Evolutionary conservation across 495 filamentous ascomycete genomes (phyloP), one percentile per base, ranked within the genome.

Genomic region (Aspergillus asperescens): DNA sequence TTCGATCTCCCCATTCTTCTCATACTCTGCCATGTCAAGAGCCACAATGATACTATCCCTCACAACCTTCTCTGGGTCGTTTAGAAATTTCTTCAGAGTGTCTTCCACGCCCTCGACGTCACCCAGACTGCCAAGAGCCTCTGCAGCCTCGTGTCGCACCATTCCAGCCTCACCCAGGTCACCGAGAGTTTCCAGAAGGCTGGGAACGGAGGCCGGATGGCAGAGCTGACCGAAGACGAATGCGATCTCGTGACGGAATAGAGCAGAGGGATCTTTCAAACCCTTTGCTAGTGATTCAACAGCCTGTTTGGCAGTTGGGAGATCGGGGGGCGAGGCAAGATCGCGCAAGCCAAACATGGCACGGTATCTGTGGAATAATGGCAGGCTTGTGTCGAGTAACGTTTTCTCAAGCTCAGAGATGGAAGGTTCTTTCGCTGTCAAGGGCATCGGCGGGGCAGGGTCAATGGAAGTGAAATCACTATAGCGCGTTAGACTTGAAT

Each of bases 181-280:
- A 59, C 88, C 85, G 41, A 97, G 75, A 0, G 85, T 82, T 34
- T 80, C 81, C 22, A 87, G 84, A 15, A 99, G 81, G 50, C 87
- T 88, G 7, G 93, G 90, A 60, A 99, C 94, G 0, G 88, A 93
- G n/a, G 91, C 90, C 1, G 94, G 93, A 65, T 97, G 92, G 45
- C 86, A 88, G 22, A 99, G 78, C 62, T 99, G 94, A 19, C 93
- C 93, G 59, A 96, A 99, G 9, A 99, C 92, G 63, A 99, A 99
- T 9, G 94, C 93, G 59, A 97, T 88, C 64, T 99, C 93, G 69
- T 99, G 93, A 52, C 93, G 81, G 77, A 99, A 96, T n/a, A 99
- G 81, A 16, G 90, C 89, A 35, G 89, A 95, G 8, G 82, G 76
- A 65, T 99, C 93, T 7, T 76, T 74, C 61, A 99, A 85, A 2